These are phyloP conservation scores for Kluyveromyces lactis DNA, from an alignment of 805 yeast genomes.

Conservation along the genomic window DNA sequence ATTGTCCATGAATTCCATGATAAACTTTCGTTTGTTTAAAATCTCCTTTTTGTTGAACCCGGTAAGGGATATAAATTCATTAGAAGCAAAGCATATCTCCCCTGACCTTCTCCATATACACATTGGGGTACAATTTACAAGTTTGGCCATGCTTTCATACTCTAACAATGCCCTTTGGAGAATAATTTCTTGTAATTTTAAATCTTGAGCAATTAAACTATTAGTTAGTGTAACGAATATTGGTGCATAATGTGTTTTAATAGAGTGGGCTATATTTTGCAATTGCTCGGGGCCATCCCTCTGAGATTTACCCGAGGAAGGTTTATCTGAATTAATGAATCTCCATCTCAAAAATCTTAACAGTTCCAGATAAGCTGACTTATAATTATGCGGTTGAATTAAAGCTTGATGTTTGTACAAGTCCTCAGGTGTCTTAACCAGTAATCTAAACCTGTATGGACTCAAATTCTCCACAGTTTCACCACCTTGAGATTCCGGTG, in stretches of 20 bases:
- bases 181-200: slow-evolving; percentile 52
- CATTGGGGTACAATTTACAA: slow-evolving; percentile 64
- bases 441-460: slow-evolving; percentile 16
- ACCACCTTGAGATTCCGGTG: slow-evolving; percentile 7
- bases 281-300: slow-evolving; percentile 15
- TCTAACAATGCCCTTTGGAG: slow-evolving; percentile 52
- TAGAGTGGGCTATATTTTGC: slow-evolving; percentile 33
- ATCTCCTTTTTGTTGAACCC: slow-evolving; percentile 54
- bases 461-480: slow-evolving; percentile 6
- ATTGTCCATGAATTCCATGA: slow-evolving; percentile 79
- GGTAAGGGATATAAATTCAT: slow-evolving; percentile 62
- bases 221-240: slow-evolving; percentile 72
- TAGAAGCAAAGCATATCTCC: slow-evolving; percentile 71
- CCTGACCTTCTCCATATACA: slow-evolving; percentile 84
- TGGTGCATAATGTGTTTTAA: slow-evolving; percentile 52
- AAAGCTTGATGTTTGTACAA: slow-evolving; percentile 12
- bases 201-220: slow-evolving; percentile 61
- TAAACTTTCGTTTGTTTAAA: slow-evolving; percentile 52
- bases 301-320: neutral
- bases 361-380: slow-evolving; percentile 14
- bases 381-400: slow-evolving; percentile 20
- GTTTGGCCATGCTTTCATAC: slow-evolving; percentile 38
- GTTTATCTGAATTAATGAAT: slow-evolving; percentile 7
- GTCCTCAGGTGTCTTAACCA: slow-evolving; percentile 18
- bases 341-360: slow-evolving; percentile 11